Evolutionary conservation across 2,329 filamentous ascomycete species (phyloP).

Genomic region (Colletotrichum musicola): DNA sequence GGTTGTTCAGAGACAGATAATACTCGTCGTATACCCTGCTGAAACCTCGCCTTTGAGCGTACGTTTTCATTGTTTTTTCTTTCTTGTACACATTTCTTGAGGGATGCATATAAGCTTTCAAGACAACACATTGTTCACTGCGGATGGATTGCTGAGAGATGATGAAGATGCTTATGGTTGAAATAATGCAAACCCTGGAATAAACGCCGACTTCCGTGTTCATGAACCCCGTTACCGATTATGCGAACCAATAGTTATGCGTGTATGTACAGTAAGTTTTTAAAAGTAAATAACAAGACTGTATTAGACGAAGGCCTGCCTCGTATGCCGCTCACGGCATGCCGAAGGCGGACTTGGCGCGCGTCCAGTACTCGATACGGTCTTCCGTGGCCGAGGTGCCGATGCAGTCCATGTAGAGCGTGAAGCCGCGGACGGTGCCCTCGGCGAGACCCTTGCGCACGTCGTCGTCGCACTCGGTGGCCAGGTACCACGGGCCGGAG

Average conservation of each 20-base stretch:
- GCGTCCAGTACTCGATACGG: conserved; percentile 56
- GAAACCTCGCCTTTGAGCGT: neutral
- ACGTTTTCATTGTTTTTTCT: neutral
- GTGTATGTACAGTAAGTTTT: conserved; percentile 13
- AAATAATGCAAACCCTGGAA: neutral
- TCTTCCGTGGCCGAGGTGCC: conserved; percentile 49
- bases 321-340: conserved; percentile 1
- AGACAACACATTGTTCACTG: no score
- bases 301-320: neutral
- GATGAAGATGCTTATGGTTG: neutral
- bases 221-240: conserved; percentile 4
- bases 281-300: neutral
- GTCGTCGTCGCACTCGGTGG: conserved; percentile 54
- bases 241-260: neutral
- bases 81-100: neutral
- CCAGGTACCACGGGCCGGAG: conserved; percentile 64
- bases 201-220: neutral
- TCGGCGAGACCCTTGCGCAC: conserved; percentile 51
- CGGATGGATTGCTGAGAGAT: neutral
- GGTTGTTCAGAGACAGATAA: neutral
- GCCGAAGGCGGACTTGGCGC: conserved; percentile 62
- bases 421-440: conserved; percentile 57
- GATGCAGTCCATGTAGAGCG: conserved; percentile 63
- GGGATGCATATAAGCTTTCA: no score
- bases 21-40: neutral